Evolutionary conservation across 129 eudicot genomes (phyloP), one percentile per base, ranked within the genome.

Genomic region (Centrapalus pauciflorus): DNA sequence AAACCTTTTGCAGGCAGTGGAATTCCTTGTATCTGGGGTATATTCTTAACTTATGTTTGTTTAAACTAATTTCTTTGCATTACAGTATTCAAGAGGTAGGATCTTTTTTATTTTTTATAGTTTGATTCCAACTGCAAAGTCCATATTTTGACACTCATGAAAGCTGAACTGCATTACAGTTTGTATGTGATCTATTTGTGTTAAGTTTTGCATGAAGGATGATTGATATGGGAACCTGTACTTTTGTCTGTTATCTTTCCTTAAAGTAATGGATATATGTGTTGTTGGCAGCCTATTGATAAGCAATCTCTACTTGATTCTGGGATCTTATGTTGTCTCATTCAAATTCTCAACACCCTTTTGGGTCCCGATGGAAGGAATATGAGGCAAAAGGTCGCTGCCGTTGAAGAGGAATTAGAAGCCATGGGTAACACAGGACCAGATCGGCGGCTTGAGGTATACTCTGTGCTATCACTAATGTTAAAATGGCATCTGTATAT

Each of bases 251-350:
- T 23, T 40, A 55, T 55, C 12, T 41, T 49, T 60, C 23, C 25
- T 60, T 66, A 2, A 68, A 13, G 0, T 34, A 16, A 46, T 41
- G 28, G 29, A 61, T 28, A 19, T 26, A 12, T 73, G 20, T 78
- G 49, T 72, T 35, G 19, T 74, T 60, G 63, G 67, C 95, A 94
- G 99, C 88, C 97, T 51, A 72, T 82, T 71, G 97, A 94, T 81
- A 89, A 86, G 72, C 97, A 94, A 81, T 84, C 97, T 45, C 96
- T 94, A 35, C 93, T 94, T 58, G 99, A 89, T 81, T 86, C 97
- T 48, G 97, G 99, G 72, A 94, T 94, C 59, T 77, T 94, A 67
- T 86, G 90, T 74, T 86, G 99, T 76, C 86, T 94, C 55, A 82
- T 94, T 77, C 81, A 86, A 78, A 79, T 94, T 70, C 87, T 89